Percentiles rank a stretch among this genome's conserved stretches.
Evolutionary conservation across 192 early-diverging fungal genomes (phyloP).

Genomic region (Coemansia sp.): DNA sequence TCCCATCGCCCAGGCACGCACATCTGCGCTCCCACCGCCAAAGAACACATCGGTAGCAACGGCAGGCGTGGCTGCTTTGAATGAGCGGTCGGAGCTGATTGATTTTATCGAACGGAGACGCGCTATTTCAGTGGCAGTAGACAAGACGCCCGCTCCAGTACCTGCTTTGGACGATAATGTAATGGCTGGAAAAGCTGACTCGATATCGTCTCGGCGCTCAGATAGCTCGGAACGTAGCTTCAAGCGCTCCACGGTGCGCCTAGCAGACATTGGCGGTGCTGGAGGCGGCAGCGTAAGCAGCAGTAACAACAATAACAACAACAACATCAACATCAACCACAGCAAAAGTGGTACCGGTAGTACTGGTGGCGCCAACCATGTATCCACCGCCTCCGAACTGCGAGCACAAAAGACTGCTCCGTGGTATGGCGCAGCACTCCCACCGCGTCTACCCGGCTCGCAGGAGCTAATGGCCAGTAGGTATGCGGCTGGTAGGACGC

Average conservation of each 20-base stretch:
- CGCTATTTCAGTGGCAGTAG: neutral
- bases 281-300: too few species aligned
- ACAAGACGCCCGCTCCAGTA: neutral
- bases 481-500: too few species aligned
- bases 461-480: too few species aligned
- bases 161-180: too few species aligned
- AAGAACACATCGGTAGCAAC: neutral
- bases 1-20: neutral
- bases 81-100: conserved; percentile 34
- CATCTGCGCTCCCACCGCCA: conserved; percentile 4
- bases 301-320: too few species aligned
- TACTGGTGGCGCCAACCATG: too few species aligned
- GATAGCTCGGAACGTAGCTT: conserved; percentile 44
- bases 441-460: too few species aligned
- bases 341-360: too few species aligned
- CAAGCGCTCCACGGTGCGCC: conserved; percentile 42
- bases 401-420: too few species aligned
- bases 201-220: conserved; percentile 18
- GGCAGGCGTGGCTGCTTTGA: neutral
- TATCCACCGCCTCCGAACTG: too few species aligned
- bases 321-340: too few species aligned
- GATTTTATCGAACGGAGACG: conserved; percentile 48
- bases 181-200: conserved; percentile 7
- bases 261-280: conserved; percentile 33
- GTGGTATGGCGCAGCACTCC: too few species aligned